Conservation (phyloP, 495 filamentous ascomycete species). For the Tuber microsphaerosporum region DNA sequence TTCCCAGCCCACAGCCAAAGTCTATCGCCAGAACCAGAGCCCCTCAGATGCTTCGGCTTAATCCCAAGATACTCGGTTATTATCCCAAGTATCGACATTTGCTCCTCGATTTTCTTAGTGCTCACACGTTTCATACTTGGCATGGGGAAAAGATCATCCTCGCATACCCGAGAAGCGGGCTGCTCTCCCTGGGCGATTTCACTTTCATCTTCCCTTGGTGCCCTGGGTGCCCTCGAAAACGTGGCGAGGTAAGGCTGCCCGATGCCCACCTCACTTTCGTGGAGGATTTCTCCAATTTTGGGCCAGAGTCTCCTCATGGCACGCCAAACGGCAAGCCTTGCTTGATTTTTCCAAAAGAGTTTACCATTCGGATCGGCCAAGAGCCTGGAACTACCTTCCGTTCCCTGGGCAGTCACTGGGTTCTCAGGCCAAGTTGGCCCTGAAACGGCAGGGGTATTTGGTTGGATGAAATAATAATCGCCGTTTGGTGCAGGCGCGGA, state of each 20-base stretch:
- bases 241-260: not conserved
- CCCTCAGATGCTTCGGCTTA: slow-evolving; percentile 26
- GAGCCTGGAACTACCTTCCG: slow-evolving; percentile 15
- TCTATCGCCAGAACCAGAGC: slow-evolving; percentile 15
- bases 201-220: not conserved
- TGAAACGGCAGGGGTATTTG: slow-evolving; percentile 13
- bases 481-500: slow-evolving; percentile 26
- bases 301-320: slow-evolving; percentile 35
- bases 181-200: slow-evolving; percentile 11
- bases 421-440: slow-evolving; percentile 30
- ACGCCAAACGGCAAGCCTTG: slow-evolving; percentile 30
- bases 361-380: slow-evolving; percentile 21
- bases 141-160: slow-evolving; percentile 34
- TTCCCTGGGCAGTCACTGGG: slow-evolving; percentile 6
- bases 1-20: slow-evolving; percentile 34
- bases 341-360: slow-evolving; percentile 30
- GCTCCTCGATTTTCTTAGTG: slow-evolving; percentile 27
- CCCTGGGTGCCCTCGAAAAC: not conserved
- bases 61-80: slow-evolving; percentile 32
- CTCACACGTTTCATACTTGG: slow-evolving; percentile 32
- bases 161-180: slow-evolving; percentile 18
- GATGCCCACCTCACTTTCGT: slow-evolving; percentile 19
- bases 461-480: slow-evolving; percentile 28
- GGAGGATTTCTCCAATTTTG: slow-evolving; percentile 29
- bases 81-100: slow-evolving; percentile 28